Base-by-base conservation (phyloP, 1,284 basidiomycete genomes). In the Schizophyllum amplum region DNA sequence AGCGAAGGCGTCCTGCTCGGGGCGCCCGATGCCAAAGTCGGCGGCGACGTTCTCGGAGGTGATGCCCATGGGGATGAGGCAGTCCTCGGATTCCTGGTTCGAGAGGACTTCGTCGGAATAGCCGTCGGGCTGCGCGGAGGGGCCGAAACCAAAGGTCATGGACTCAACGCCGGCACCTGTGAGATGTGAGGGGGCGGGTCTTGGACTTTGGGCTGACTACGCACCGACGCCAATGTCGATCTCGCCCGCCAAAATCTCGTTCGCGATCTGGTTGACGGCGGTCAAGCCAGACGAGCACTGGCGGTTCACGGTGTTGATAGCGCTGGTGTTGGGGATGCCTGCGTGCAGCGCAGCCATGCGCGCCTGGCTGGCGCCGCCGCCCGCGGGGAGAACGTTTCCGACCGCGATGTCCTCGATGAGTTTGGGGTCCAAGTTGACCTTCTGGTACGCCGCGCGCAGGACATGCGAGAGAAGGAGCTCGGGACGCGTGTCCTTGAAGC, bases 11-110 rank as follows among this genome's bases (percentile, higher is more conserved):
- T 97, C 94, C 72, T 96, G 94, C 51, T 72, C 74, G 51, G 76
- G 75, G 57, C 94, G 88, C 50, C 86, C 74, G 67, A 98, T 81
- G 62, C 78, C 75, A 73, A 80, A 94, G 61, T 92, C 81, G 50
- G 78, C 73, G 21, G 94, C 92, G 61, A 98, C 95, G 68, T 98
- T 98, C 78, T 98, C 96, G 23, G 93, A 97, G 53, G 94, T 96
- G 75, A 94, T 88, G 62, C 95, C 94, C 94, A 98, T 98, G 56
- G 96, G 96, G 62, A 96, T 80, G 21, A 96, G 79, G 73, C 95
- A 98, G 78, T 99, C 94, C 59, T 87, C 83, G 1, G 97, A 84
- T 67, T 94, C 88, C 64, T 87, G 78, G 72, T 83, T 85, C 60
- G 82, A 72, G 63, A 95, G 81, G 53, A 98, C 83, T 49, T 80